Evolutionary conservation across 495 filamentous ascomycete genomes (phyloP), one percentile per base, ranked within the genome.

Genomic region (Bacidia gigantensis): DNA sequence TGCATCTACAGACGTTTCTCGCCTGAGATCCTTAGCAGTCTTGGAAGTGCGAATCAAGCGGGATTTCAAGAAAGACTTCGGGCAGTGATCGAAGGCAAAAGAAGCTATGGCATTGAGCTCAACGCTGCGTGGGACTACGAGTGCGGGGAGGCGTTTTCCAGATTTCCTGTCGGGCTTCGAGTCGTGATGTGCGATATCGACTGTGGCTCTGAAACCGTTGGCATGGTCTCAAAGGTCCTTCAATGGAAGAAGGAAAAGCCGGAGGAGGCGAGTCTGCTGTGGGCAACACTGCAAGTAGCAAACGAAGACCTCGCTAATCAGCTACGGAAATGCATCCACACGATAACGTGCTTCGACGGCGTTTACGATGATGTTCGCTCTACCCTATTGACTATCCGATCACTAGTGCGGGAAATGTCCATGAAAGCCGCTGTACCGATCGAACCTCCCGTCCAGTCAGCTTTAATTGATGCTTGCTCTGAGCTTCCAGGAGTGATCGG

Each of bases 181-280:
- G 68, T 98, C 55, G 80, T 94, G 7, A 87, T 98, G 79, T 94
- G 88, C 54, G 92, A 98, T 62, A 92, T 98, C 14, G 84, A 93
- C 64, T 95, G 92, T 60, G 92, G 92, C 42, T 86, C 81, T n/a
- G 73, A 90, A 63, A 95, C 90, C 11, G 89, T 90, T 0, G 80
- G 87, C 3, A 95, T 98, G 90, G 92, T 95, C 22, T 93, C 86
- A 72, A 77, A 84, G 62, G 84, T 98, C 14, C 71, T 96, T 2
- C 74, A 74, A 42, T 98, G 92, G 92, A 74, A 83, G 54, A 80
- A 80, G 39, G 65, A 75, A 39, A 80, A 89, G 26, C 69, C 70
- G 11, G 68, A 73, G n/a, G 80, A 76, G 20, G 84, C 90, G 11
- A 76, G 79, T 51, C 57, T 62, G 50, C 65, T 90, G 3, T 96